Evolutionary conservation across 106 monocot genomes (phyloP).

Genomic region (Agapanthus africanus): DNA sequence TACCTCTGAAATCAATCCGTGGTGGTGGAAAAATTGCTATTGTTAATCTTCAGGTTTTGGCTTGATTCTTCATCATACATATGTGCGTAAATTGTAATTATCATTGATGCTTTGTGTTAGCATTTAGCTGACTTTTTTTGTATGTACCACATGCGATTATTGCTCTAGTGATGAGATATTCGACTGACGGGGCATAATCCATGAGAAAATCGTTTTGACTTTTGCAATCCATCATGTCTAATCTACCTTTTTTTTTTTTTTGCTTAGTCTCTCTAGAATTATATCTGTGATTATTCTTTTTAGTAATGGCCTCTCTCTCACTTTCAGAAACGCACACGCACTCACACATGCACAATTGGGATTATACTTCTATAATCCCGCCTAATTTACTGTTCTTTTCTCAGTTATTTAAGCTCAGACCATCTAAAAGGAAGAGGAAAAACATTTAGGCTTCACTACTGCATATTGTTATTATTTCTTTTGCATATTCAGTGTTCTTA

Average conservation of each 20-base stretch:
- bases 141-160: too few relatives aligned
- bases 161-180: too few relatives aligned
- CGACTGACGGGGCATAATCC: too few relatives aligned
- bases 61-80: too few relatives aligned
- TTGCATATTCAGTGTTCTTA: not conserved
- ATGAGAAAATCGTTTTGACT: too few relatives aligned
- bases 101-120: too few relatives aligned
- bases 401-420: not conserved
- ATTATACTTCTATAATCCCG: not conserved
- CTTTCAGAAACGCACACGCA: not conserved
- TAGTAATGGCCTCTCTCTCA: not conserved
- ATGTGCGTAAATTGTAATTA: too few relatives aligned
- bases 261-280: too few relatives aligned
- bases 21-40: conserved; percentile 90
- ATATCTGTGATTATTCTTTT: too few relatives aligned
- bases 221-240: too few relatives aligned
- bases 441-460: not conserved
- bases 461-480: not conserved
- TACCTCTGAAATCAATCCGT: conserved; percentile 64
- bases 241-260: too few relatives aligned
- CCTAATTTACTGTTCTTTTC: not conserved
- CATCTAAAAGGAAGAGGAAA: not conserved
- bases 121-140: too few relatives aligned
- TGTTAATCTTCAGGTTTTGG: conserved; percentile 91
- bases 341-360: not conserved